phyloP scores from a whole-genome alignment of 2,329 filamentous ascomycete genomes.

The Trichoderma sp. region DNA sequence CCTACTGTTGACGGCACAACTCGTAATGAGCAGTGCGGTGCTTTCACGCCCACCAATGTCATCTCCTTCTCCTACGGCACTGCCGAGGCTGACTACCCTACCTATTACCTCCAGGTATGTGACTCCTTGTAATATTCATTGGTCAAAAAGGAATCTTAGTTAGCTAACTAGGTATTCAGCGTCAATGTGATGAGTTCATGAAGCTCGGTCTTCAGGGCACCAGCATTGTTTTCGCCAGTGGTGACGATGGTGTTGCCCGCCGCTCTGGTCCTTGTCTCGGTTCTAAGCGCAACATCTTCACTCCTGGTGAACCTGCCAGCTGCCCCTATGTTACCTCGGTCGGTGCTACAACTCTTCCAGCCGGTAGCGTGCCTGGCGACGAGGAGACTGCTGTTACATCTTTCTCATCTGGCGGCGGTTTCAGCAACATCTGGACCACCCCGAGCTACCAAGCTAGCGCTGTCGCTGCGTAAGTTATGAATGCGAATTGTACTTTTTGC shows the following conservation, averaged over 20 bases:
- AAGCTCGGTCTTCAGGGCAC: conserved; percentile 54
- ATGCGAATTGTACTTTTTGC: neutral
- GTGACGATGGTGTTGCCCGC: conserved; percentile 25
- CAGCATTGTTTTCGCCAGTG: conserved; percentile 44
- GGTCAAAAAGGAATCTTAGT: no score
- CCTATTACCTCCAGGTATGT: conserved; percentile 40
- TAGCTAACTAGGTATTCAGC: conserved; percentile 22
- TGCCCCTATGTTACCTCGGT: conserved; percentile 52
- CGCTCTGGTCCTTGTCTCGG: conserved; percentile 23
- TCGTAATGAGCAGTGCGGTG: conserved; percentile 45
- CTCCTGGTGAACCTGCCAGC: conserved; percentile 44
- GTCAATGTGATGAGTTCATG: conserved; percentile 56
- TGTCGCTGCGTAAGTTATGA: conserved; percentile 15
- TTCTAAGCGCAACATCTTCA: conserved; percentile 41
- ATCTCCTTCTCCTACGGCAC: conserved; percentile 54
- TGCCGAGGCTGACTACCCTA: conserved; percentile 49
- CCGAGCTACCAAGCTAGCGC: conserved; percentile 46
- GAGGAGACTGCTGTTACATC: conserved; percentile 26
- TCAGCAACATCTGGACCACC: conserved; percentile 47
- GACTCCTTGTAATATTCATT: no score
- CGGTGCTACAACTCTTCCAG: conserved; percentile 43
- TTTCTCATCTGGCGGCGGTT: conserved; percentile 48
- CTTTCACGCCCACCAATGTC: conserved; percentile 46
- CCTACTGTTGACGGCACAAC: conserved; percentile 39
- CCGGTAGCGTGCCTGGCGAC: conserved; percentile 12